Evolutionary conservation across 202 grass and related monocot species (phyloP).

Genomic region (Alloteropsis angusta): DNA sequence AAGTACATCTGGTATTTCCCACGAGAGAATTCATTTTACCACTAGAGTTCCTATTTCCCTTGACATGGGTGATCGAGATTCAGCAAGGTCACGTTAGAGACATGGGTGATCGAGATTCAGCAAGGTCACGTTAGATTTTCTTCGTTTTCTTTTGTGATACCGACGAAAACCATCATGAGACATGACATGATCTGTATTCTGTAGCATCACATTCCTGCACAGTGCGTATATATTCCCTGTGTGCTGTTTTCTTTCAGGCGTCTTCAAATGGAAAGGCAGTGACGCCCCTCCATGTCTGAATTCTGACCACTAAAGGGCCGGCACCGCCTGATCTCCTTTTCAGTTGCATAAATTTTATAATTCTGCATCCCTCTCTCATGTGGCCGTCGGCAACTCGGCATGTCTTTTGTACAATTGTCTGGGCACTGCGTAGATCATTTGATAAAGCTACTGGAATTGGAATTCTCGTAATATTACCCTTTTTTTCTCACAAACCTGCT

Average conservation of each 20-base stretch:
- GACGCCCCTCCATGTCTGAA: neutral
- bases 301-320: neutral
- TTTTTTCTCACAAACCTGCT: too few species aligned
- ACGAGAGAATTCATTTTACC: neutral
- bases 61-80: too few species aligned
- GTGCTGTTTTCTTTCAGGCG: neutral
- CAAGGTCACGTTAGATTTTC: neutral
- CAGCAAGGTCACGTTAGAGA: too few species aligned
- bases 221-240: neutral
- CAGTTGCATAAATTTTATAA: neutral
- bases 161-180: neutral
- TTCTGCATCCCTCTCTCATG: neutral
- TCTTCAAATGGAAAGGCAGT: neutral
- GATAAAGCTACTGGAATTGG: neutral
- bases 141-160: neutral
- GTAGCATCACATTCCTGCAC: constrained; percentile 10
- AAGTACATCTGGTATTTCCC: too few species aligned
- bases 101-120: neutral
- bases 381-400: neutral
- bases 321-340: neutral
- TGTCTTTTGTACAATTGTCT: neutral
- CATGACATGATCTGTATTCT: neutral
- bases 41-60: neutral
- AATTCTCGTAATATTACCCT: too few species aligned
- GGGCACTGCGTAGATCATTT: neutral